Conservation (phyloP, 345 rosid species). For the Pistacia atlantica region DNA sequence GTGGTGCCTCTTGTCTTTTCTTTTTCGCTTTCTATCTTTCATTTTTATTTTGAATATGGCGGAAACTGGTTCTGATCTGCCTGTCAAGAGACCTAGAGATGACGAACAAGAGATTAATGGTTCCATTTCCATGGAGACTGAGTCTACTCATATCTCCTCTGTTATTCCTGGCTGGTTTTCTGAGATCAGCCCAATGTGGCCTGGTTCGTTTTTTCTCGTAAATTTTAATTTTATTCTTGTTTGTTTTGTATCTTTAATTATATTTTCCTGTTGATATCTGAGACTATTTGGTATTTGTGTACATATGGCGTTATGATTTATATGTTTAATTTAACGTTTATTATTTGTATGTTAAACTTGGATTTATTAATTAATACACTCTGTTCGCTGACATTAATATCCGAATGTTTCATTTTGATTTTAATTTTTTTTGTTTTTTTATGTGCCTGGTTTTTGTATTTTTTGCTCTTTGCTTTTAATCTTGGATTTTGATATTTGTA, state of each 20-base stretch:
- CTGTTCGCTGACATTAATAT: too few species aligned
- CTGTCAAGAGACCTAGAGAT: constrained; percentile 62
- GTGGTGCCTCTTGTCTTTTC: constrained; percentile 2
- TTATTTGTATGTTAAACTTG: too few species aligned
- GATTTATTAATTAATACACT: too few species aligned
- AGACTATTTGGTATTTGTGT: too few species aligned
- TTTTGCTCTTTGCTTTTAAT: too few species aligned
- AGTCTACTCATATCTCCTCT: constrained; percentile 45
- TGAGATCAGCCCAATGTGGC: constrained; percentile 91
- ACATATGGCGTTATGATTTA: too few species aligned
- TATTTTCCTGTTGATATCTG: too few species aligned
- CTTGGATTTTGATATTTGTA: too few species aligned
- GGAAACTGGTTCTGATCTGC: constrained; percentile 38
- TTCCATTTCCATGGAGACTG: constrained; percentile 42
- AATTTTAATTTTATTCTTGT: neutral
- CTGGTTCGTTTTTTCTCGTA: constrained; percentile 44
- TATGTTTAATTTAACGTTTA: too few species aligned
- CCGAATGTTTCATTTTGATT: too few species aligned
- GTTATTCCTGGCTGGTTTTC: constrained; percentile 89
- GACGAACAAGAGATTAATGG: constrained; percentile 47
- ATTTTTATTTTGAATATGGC: constrained; percentile 16
- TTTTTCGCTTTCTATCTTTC: neutral
- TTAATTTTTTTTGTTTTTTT: too few species aligned
- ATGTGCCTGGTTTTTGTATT: too few species aligned
- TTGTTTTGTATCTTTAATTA: neutral